phyloP scores from a whole-genome alignment of 2,329 filamentous ascomycete species.

The Aspergillus hiratsukae region DNA sequence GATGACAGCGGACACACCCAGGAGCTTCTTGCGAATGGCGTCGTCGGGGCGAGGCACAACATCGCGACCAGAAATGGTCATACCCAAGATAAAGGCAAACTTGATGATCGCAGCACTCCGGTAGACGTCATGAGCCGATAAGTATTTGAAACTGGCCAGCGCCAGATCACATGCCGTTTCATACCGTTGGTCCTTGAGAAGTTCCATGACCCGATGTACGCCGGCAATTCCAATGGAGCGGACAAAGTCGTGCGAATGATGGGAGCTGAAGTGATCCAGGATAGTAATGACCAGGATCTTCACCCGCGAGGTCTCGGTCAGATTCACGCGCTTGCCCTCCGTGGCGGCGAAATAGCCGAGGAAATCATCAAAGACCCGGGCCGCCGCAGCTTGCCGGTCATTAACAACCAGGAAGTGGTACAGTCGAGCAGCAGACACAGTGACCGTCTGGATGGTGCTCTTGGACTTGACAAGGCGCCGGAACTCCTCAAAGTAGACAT shows the following conservation, averaged over 20 bases:
- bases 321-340: slow-evolving; percentile 27
- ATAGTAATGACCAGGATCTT: slow-evolving; percentile 30
- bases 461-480: slow-evolving; percentile 35
- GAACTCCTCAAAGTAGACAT: slow-evolving; percentile 39
- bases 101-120: slow-evolving; percentile 27
- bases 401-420: slow-evolving; percentile 27
- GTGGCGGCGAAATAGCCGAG: slow-evolving; percentile 28
- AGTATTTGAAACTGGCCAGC: slow-evolving; percentile 29
- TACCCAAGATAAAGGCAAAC: slow-evolving; percentile 32
- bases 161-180: slow-evolving; percentile 32
- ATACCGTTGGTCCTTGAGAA: slow-evolving; percentile 27
- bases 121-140: slow-evolving; percentile 29
- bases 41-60: slow-evolving; percentile 32
- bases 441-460: slow-evolving; percentile 33
- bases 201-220: slow-evolving; percentile 24
- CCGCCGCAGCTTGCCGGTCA: slow-evolving; percentile 20
- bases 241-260: slow-evolving; percentile 30
- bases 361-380: slow-evolving; percentile 28
- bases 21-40: slow-evolving; percentile 35
- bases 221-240: slow-evolving; percentile 36
- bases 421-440: slow-evolving; percentile 31
- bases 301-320: slow-evolving; percentile 21
- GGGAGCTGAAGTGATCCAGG: slow-evolving; percentile 31
- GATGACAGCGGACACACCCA: slow-evolving; percentile 38
- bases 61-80: slow-evolving; percentile 34